Conservation (phyloP, 805 yeast species). For the Candida silvicultrix region DNA sequence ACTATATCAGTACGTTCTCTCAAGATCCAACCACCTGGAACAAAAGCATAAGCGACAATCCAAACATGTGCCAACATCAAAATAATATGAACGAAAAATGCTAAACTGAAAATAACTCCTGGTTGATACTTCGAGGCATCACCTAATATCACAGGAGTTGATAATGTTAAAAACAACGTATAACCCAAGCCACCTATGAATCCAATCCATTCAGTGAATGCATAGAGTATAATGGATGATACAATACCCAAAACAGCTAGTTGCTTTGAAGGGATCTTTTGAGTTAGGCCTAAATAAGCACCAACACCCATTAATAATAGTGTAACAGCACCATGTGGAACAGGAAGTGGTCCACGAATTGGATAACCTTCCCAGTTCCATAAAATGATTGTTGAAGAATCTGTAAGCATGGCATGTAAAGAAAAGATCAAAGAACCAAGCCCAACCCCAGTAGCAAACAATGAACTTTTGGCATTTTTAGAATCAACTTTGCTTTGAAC, state of each 20-base stretch:
- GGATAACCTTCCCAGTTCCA: conserved; percentile 99
- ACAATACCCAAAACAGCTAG: conserved; percentile 45
- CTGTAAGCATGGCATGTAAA: conserved; percentile 69
- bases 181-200: conserved; percentile 70
- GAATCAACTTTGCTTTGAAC: neutral
- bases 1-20: conserved; percentile 87
- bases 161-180: conserved; percentile 53
- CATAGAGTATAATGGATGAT: conserved; percentile 34
- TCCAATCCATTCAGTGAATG: conserved; percentile 62
- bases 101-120: conserved; percentile 43
- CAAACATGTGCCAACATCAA: conserved; percentile 82
- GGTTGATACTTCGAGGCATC: conserved; percentile 50
- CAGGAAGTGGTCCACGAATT: conserved; percentile 78
- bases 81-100: conserved; percentile 43
- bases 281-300: conserved; percentile 34
- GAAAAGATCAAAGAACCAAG: conserved; percentile 73
- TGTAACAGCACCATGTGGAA: conserved; percentile 69
- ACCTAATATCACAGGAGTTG: conserved; percentile 59
- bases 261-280: conserved; percentile 14
- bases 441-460: conserved; percentile 47
- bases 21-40: conserved; percentile 84
- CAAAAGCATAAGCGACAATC: conserved; percentile 98
- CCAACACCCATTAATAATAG: conserved; percentile 58
- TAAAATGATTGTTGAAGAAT: conserved; percentile 77
- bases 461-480: neutral